Base-by-base conservation (phyloP, 306 rosid species). In the Gillenia trifoliata region DNA sequence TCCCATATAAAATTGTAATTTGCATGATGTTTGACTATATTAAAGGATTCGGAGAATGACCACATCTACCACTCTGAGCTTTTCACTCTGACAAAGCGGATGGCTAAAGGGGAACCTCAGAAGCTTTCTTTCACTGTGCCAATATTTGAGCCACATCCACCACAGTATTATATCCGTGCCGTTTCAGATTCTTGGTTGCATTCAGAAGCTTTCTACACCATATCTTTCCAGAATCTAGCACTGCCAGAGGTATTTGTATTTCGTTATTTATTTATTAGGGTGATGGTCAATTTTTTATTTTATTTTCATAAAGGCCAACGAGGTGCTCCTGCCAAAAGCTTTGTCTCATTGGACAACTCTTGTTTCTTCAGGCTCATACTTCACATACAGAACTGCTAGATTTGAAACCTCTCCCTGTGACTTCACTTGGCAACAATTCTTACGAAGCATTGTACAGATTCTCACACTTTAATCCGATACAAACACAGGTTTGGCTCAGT, bases 61-160 rank as follows among this genome's bases (percentile, higher is more conserved):
- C 96, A 93, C 71, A 91, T 93, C 75, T 93, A 91, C 84, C 96
- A 91, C 86, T 88, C 97, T 0, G 98, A 93, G 74, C 96, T 91
- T 70, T 87, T 88, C 83, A 88, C 94, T 22, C 71, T 93, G 80
- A 87, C 97, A 81, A 93, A 93, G 84, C 80, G 88, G 78, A 88
- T 87, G 94, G 88, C 93, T 63, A 93, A 84, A 84, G 94, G 88
- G 56, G 93, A 91, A 72, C 98, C 98, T 49, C 87, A 88, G 79
- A 93, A 85, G 81, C 98, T 93, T 73, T 86, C 96, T 43, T 93
- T 93, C 83, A 93, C 98, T 11, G 96, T 93, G 77, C 98, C 98
- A 16, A 93, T 93, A 77, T 93, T 93, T 82, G 98, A 93, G 82
- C 98, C 98, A 26, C 98, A 93, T 86, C 98, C 98, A 23, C 98